Evolutionary conservation across 139 green algal species (phyloP).

Genomic region (Yamagishiella unicocca): DNA sequence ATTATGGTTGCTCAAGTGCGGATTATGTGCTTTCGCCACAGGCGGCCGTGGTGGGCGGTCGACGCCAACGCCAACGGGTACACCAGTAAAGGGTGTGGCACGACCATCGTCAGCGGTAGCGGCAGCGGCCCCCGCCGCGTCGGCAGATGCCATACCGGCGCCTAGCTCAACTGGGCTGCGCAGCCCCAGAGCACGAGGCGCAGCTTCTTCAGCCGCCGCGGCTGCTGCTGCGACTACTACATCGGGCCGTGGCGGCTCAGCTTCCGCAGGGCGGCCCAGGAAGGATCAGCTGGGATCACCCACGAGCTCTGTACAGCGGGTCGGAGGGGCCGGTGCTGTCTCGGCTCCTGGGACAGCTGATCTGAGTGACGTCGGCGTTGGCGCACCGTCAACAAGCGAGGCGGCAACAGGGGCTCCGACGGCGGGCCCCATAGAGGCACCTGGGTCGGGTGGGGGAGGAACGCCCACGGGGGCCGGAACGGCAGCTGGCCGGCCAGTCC

Average conservation of each 20-base stretch:
- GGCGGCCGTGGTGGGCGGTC: background rate
- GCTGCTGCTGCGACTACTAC: background rate
- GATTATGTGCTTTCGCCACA: no score
- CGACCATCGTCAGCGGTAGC: background rate
- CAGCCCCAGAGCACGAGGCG: background rate
- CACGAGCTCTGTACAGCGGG: background rate
- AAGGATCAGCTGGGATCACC: background rate
- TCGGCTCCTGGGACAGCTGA: background rate
- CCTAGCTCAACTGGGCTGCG: background rate
- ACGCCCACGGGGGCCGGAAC: background rate
- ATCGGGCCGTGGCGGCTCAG: background rate
- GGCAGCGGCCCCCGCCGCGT: background rate
- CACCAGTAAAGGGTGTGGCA: background rate
- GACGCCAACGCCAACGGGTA: constrained; percentile 22
- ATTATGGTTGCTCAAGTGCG: no score
- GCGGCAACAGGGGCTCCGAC: background rate
- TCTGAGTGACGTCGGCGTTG: background rate
- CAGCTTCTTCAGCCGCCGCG: background rate
- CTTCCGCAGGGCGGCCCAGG: background rate
- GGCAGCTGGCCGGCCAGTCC: background rate
- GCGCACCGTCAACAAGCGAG: background rate
- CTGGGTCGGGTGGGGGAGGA: no score
- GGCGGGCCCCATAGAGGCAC: no score
- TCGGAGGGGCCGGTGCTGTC: background rate
- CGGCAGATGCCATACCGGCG: background rate